phyloP scores from a whole-genome alignment of 2,329 filamentous ascomycete species.

The Phialemoniopsis sp. region DNA sequence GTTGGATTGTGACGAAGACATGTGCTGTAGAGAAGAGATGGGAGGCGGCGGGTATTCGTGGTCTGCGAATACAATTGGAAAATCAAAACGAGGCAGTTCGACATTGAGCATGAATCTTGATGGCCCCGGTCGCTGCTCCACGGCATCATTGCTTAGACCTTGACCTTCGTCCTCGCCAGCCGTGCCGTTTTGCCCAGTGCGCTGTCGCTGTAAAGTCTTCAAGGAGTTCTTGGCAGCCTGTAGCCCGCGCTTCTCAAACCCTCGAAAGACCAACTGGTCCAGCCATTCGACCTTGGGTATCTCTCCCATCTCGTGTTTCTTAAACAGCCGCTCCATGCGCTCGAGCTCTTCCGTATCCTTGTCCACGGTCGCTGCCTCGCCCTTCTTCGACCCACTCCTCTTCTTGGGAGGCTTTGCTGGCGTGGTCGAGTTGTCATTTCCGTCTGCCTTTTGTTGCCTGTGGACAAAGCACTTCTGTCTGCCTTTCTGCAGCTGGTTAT shows the following conservation, averaged over 20 bases:
- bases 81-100: constrained; percentile 91
- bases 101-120: constrained; percentile 79
- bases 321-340: constrained; percentile 82
- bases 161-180: constrained; percentile 27
- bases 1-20: constrained; percentile 60
- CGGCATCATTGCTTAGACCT: constrained; percentile 21
- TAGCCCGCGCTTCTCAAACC: constrained; percentile 73
- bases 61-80: constrained; percentile 91
- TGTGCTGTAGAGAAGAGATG: constrained; percentile 68
- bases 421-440: constrained; percentile 74
- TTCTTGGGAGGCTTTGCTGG: constrained; percentile 61
- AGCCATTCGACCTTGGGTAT: constrained; percentile 92
- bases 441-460: constrained; percentile 79
- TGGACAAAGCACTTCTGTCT: constrained; percentile 88
- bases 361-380: constrained; percentile 48
- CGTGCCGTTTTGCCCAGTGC: constrained; percentile 17
- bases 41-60: constrained; percentile 86
- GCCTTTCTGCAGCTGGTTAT: constrained; percentile 88
- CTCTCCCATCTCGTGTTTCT: constrained; percentile 98
- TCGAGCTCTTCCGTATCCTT: constrained; percentile 82
- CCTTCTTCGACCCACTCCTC: constrained; percentile 37
- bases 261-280: constrained; percentile 88
- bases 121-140: constrained; percentile 39
- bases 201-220: constrained; percentile 50
- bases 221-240: constrained; percentile 61